Evolutionary conservation across 2,329 filamentous ascomycete genomes (phyloP).

Genomic region (Trichothecium sympodiale): DNA sequence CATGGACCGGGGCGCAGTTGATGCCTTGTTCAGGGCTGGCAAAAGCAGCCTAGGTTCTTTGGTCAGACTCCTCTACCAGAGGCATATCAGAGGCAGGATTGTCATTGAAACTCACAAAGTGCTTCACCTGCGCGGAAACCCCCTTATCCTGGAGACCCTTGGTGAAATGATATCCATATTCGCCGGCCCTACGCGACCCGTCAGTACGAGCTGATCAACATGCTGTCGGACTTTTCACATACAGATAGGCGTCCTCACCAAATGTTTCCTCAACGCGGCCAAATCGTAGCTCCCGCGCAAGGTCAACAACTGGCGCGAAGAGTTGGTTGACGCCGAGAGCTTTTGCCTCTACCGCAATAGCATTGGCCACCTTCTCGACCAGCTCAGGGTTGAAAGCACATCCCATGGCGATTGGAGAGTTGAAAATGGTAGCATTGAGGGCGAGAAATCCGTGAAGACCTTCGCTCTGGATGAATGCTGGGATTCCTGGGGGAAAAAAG

Average conservation of each 20-base stretch:
- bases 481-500: slow-evolving; percentile 51
- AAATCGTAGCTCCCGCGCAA: slow-evolving; percentile 60
- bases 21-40: slow-evolving; percentile 60
- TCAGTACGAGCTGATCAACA: too few species aligned
- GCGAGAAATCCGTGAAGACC: slow-evolving; percentile 64
- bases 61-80: not conserved
- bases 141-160: slow-evolving; percentile 51
- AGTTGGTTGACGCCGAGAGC: slow-evolving; percentile 63
- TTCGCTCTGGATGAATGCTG: slow-evolving; percentile 63
- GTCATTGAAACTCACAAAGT: slow-evolving; percentile 46
- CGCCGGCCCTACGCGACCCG: slow-evolving; percentile 34
- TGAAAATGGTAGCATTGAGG: slow-evolving; percentile 68
- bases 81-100: too few species aligned
- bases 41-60: slow-evolving; percentile 39
- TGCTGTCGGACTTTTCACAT: not conserved
- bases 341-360: slow-evolving; percentile 54
- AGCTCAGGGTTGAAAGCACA: slow-evolving; percentile 59
- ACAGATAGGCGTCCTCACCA: slow-evolving; percentile 56
- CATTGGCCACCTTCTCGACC: slow-evolving; percentile 53
- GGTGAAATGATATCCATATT: slow-evolving; percentile 49
- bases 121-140: slow-evolving; percentile 64
- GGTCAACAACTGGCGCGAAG: slow-evolving; percentile 59
- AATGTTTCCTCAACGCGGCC: slow-evolving; percentile 67
- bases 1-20: slow-evolving; percentile 51
- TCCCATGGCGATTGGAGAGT: slow-evolving; percentile 61